A percentile compares a stretch with the other conserved stretches of the same genome.
Conservation (phyloP, 78 protist species). For the Mantamonas sphyraenae region DNA sequence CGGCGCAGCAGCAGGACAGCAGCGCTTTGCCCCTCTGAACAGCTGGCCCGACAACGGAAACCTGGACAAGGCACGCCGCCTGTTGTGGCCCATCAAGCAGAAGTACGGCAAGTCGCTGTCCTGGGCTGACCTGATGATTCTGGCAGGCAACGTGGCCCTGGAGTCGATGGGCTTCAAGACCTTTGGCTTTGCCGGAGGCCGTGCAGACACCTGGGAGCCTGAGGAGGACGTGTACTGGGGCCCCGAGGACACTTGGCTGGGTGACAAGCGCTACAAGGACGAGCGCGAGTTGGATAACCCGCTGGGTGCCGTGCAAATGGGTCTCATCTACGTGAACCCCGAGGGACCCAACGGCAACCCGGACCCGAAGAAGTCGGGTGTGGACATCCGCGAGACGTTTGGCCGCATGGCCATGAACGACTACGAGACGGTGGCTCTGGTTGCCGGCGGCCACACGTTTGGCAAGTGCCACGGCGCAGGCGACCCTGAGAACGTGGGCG, state of each 20-base stretch:
- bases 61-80: conserved; percentile 41
- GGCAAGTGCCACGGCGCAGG: conserved; percentile 64
- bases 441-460: conserved; percentile 67
- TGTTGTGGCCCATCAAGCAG: conserved; percentile 40
- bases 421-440: conserved; percentile 51
- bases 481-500: conserved; percentile 2
- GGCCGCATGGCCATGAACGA: conserved; percentile 56
- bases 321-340: conserved; percentile 63
- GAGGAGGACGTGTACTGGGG: conserved; percentile 2
- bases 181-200: conserved; percentile 39
- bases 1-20: conserved; percentile 28
- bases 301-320: conserved; percentile 27
- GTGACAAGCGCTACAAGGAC: conserved; percentile 6
- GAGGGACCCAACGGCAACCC: conserved; percentile 27
- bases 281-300: conserved; percentile 17
- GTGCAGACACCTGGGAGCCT: conserved; percentile 6
- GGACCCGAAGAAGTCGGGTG: conserved; percentile 11
- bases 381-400: conserved; percentile 33
- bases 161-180: conserved; percentile 23
- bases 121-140: conserved; percentile 54
- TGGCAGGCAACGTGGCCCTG: conserved; percentile 41
- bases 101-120: conserved; percentile 40
- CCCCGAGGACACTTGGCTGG: neutral
- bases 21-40: conserved; percentile 16
- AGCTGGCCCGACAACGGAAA: conserved; percentile 52